phyloP scores from a whole-genome alignment of 2,329 filamentous ascomycete species.

The Ascochyta fabae region DNA sequence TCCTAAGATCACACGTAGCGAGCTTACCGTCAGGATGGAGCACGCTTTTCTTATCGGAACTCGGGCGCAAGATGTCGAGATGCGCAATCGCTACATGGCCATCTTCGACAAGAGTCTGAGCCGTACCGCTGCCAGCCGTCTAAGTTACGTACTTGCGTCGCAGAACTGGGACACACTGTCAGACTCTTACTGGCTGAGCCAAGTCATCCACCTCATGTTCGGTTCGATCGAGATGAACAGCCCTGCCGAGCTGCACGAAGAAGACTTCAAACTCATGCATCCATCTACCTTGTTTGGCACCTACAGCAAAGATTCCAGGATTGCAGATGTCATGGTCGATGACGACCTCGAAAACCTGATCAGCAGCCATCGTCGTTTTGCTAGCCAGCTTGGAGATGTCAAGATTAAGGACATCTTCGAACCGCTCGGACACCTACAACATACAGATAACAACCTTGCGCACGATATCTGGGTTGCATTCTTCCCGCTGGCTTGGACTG shows the following conservation, averaged over 20 bases:
- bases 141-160: constrained; percentile 85
- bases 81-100: constrained; percentile 94
- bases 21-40: constrained; percentile 95
- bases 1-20: constrained; percentile 90
- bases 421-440: constrained; percentile 88
- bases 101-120: constrained; percentile 96
- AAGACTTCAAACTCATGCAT: constrained; percentile 82
- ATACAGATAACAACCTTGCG: constrained; percentile 80
- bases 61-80: constrained; percentile 89
- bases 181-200: constrained; percentile 96
- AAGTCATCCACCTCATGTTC: constrained; percentile 91
- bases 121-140: constrained; percentile 85
- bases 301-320: constrained; percentile 72
- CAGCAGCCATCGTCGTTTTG: constrained; percentile 79
- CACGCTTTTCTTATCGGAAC: constrained; percentile 97
- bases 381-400: constrained; percentile 81
- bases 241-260: constrained; percentile 76
- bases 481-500: constrained; percentile 94
- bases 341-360: constrained; percentile 83
- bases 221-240: constrained; percentile 87
- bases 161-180: constrained; percentile 97
- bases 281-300: constrained; percentile 75
- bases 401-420: constrained; percentile 88
- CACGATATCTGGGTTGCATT: constrained; percentile 89
- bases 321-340: constrained; percentile 74